Evolutionary conservation across 2,329 filamentous ascomycete genomes (phyloP), one percentile per base, ranked within the genome.

Genomic region (Helminthosporium solani): DNA sequence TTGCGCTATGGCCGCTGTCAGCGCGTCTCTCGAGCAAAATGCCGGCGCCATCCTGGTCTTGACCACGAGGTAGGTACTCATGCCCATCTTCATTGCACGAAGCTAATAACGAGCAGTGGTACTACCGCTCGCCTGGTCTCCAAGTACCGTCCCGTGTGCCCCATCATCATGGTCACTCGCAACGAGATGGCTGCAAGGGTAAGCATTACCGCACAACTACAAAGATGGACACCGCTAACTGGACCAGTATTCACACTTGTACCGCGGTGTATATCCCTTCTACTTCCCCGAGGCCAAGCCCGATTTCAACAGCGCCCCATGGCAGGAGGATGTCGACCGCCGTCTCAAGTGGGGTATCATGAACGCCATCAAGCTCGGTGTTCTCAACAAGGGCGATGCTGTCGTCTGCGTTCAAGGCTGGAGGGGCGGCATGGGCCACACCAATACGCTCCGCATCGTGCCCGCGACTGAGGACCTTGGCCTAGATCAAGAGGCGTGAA

Each of bases 81-180:
- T 23, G 3, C 27, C 11, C 16, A 56, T 12, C 12, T 15, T 3
- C 30, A 44, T 44, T 39, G 28, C 27, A 31, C 14, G 25, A 28
- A 44, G 34, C 56, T 58, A 61, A 70, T 53, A 27, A 49, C 42
- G 19, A 27, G 18, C 56, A 85, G 91, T 59, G 94, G 94, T 69
- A 88, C 89, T 67, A 96, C 92, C 57, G 94, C 94, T 50, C 90
- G 94, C 66, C 85, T 97, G 53, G 81, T 97, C 59, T 95, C 92
- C 78, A 99, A 99, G 80, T 99, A 96, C 80, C 88, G 94, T 68
- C 94, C 94, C 41, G 91, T 97, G 56, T 97, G 92, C 83, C 94
- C 94, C 63, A 96, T 99, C 77, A 92, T 99, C 80, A 97, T 97
- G 92, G 88, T 99, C 56, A 96, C 92, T 56, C 87, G 94, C 64